Percentiles rank a stretch among this genome's conserved stretches.
Conservation (phyloP, 805 yeast genomes). For the Scheffersomyces stipitis region DNA sequence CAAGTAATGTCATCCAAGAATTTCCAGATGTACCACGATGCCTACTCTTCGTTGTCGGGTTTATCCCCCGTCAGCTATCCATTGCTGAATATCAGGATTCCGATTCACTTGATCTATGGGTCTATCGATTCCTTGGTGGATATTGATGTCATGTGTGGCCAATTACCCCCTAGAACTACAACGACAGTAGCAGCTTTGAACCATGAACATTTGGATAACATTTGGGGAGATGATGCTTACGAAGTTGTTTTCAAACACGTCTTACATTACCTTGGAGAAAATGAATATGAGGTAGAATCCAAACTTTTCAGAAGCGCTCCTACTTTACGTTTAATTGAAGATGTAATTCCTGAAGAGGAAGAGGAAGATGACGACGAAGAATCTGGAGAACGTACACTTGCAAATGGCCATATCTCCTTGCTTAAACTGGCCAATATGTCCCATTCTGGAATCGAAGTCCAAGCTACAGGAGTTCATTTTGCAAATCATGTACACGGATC, state of each 20-base stretch:
- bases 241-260: slow-evolving; percentile 35
- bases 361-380: slow-evolving; percentile 2
- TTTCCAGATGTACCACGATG: slow-evolving; percentile 89
- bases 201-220: slow-evolving; percentile 89
- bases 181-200: slow-evolving; percentile 55
- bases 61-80: slow-evolving; percentile 40
- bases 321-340: slow-evolving; percentile 4
- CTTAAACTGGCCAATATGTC: too few species aligned
- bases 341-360: slow-evolving; percentile 1
- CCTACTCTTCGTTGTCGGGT: slow-evolving; percentile 20
- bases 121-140: slow-evolving; percentile 82
- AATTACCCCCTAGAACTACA: slow-evolving; percentile 56
- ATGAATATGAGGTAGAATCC: background rate
- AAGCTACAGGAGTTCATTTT: too few species aligned
- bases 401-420: too few species aligned
- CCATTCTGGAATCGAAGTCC: too few species aligned
- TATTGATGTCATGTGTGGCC: slow-evolving; percentile 67
- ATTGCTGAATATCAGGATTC: slow-evolving; percentile 47
- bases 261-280: slow-evolving; percentile 12
- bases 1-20: slow-evolving; percentile 66
- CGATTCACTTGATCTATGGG: slow-evolving; percentile 80
- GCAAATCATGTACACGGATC: too few species aligned
- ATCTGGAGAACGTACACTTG: slow-evolving; percentile 2
- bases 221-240: slow-evolving; percentile 77
- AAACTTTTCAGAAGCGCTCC: slow-evolving; percentile 1